Evolutionary conservation across 345 rosid species (phyloP), one percentile per base, ranked within the genome.

Genomic region (Iberis pinnata): DNA sequence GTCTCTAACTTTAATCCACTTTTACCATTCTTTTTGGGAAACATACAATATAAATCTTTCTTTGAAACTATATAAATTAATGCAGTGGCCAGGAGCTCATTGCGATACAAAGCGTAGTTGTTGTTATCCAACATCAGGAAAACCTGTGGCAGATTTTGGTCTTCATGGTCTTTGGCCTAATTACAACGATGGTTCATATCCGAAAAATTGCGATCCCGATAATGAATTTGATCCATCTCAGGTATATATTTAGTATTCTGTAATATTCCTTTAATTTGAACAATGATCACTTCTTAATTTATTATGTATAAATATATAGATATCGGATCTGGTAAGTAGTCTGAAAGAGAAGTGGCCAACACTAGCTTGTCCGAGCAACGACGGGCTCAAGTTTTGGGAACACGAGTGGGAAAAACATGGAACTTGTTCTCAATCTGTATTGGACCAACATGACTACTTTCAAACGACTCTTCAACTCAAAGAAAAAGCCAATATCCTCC

Each of bases 131-230:
- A 76, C 71, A 38, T 63, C 82, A 0, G 97, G 97, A 46, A 89
- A 85, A 63, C 97, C 97, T 0, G 76, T 58, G 0, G 76, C 95
- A 3, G 89, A 85, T 76, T 89, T 89, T 40, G 80, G 95, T 39
- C 79, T 85, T 49, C 97, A 85, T 27, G 97, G 97, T 14, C 83
- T 89, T n/a, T 89, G 97, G 97, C 93, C 97, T 20, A 80, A 85
- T 48, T 76, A 81, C 71, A 78, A 73, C 0, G 77, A 76, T 49
- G 97, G 97, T n/a, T 43, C 77, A 2, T 89, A 68, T 59, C 92
- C 95, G 0, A 59, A 77, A 10, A 78, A 71, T 47, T 89, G 95
- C 24, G 75, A 89, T 52, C 77, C 81, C 18, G 72, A 71, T 10
- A 71, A 59, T 42, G 15, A 29, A 17, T 83, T 76, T 22, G 73